Evolutionary conservation across 129 eudicot genomes (phyloP).

Genomic region (Tagetes erecta): DNA sequence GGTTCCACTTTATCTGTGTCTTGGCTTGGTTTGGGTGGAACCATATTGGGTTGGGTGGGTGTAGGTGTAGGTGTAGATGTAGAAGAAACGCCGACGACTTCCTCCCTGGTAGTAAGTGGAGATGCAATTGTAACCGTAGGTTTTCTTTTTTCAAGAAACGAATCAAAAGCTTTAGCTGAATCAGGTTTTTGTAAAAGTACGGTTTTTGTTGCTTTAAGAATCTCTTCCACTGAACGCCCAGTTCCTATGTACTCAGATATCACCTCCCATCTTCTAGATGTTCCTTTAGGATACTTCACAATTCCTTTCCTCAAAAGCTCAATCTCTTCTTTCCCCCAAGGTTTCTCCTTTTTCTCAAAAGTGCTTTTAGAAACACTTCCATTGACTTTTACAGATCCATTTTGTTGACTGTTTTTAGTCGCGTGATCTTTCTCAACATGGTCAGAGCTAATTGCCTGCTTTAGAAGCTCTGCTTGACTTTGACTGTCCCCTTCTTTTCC

Average conservation of each 20-base stretch:
- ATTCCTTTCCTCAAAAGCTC: conserved; percentile 83
- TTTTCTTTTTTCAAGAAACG: conserved; percentile 96
- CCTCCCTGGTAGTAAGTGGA: conserved; percentile 87
- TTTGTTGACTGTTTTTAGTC: conserved; percentile 41
- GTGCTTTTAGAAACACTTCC: conserved; percentile 32
- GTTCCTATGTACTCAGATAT: conserved; percentile 91
- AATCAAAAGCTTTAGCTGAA: conserved; percentile 88
- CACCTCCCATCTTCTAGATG: conserved; percentile 97
- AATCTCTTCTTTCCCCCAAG: conserved; percentile 92
- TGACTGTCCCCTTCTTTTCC: conserved; percentile 37
- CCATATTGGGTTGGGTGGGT: conserved; percentile 3
- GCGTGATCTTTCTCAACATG: conserved; percentile 37
- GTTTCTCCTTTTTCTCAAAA: conserved; percentile 67
- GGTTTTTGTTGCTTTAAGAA: conserved; percentile 88
- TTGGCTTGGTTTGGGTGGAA: conserved; percentile 25
- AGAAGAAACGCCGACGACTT: conserved; percentile 47
- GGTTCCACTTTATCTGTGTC: conserved; percentile 24
- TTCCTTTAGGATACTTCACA: conserved; percentile 86
- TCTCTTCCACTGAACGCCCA: conserved; percentile 84
- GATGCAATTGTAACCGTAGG: conserved; percentile 71
- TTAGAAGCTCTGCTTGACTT: conserved; percentile 53
- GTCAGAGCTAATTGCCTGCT: conserved; percentile 45
- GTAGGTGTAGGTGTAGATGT: neutral
- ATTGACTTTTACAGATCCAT: conserved; percentile 45
- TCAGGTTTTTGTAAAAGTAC: conserved; percentile 95